Conservation (phyloP, 208 protist genomes). For the Leishmania turanica region DNA sequence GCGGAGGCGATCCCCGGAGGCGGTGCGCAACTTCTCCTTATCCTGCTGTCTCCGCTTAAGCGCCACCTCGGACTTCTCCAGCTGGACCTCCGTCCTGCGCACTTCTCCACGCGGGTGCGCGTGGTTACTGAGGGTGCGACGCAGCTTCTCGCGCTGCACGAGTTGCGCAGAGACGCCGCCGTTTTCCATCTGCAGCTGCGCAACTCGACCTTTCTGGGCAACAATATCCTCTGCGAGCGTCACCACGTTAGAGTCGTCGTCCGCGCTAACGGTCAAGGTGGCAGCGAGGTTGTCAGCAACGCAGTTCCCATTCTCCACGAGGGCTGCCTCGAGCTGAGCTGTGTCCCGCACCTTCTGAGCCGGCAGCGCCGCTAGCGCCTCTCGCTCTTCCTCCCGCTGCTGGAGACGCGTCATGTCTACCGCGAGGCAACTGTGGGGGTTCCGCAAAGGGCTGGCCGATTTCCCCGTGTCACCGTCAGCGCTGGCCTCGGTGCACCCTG, state of each 20-base stretch:
- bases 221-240: constrained; percentile 33
- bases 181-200: constrained; percentile 41
- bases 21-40: constrained; percentile 28
- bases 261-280: not conserved
- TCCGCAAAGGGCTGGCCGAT: not conserved
- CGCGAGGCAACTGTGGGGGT: constrained; percentile 4
- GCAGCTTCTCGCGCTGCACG: constrained; percentile 36
- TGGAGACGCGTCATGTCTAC: constrained; percentile 21
- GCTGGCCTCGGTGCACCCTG: not conserved
- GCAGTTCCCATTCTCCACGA: not conserved
- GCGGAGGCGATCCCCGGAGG: constrained; percentile 49
- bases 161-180: constrained; percentile 39
- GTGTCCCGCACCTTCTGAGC: constrained; percentile 24
- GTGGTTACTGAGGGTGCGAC: constrained; percentile 32
- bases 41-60: constrained; percentile 44
- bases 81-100: constrained; percentile 32
- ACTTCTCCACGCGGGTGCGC: constrained; percentile 47
- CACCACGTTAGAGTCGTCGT: constrained; percentile 15
- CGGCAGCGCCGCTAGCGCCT: constrained; percentile 30
- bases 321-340: constrained; percentile 13
- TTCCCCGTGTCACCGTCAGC: constrained; percentile 1
- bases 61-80: constrained; percentile 57
- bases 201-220: constrained; percentile 26
- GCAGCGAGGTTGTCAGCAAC: not conserved
- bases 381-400: constrained; percentile 38